These are phyloP conservation scores for Lactarius vividus DNA, from an alignment of 768 basidiomycete genomes.

Conservation along the genomic window DNA sequence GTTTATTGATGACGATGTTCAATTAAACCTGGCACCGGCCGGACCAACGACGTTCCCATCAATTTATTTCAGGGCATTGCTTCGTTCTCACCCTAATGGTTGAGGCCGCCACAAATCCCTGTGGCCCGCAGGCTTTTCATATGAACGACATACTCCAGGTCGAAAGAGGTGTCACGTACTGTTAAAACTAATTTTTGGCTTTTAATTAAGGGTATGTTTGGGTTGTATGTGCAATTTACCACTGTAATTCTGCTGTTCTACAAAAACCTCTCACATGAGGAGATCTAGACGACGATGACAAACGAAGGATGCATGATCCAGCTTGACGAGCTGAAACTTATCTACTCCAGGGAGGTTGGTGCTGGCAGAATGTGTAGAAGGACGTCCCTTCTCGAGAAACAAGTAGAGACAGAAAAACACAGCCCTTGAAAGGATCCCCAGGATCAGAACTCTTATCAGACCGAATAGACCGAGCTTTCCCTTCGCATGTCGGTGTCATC, in stretches of 20 bases:
- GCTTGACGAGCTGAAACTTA: neutral
- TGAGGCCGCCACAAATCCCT: neutral
- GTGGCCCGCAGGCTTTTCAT: neutral
- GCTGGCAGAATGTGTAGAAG: neutral
- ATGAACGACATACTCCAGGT: neutral
- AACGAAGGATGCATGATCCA: neutral
- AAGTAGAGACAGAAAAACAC: constrained; percentile 13
- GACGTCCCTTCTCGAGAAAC: neutral
- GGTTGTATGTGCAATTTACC: constrained; percentile 9
- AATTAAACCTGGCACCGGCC: neutral
- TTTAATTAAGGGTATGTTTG: neutral
- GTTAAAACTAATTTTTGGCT: neutral
- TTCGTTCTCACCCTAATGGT: neutral
- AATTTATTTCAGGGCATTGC: neutral
- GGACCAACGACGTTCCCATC: neutral
- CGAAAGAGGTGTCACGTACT: neutral
- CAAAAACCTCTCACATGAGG: neutral
- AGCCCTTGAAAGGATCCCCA: constrained; percentile 7
- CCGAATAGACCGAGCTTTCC: neutral
- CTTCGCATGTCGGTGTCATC: neutral
- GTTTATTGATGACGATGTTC: neutral
- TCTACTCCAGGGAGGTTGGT: neutral
- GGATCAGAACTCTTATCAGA: neutral
- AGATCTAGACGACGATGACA: constrained; percentile 6
- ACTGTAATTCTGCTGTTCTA: neutral